Base-by-base conservation (phyloP, 768 basidiomycete genomes). In the Myochromella boudieri region DNA sequence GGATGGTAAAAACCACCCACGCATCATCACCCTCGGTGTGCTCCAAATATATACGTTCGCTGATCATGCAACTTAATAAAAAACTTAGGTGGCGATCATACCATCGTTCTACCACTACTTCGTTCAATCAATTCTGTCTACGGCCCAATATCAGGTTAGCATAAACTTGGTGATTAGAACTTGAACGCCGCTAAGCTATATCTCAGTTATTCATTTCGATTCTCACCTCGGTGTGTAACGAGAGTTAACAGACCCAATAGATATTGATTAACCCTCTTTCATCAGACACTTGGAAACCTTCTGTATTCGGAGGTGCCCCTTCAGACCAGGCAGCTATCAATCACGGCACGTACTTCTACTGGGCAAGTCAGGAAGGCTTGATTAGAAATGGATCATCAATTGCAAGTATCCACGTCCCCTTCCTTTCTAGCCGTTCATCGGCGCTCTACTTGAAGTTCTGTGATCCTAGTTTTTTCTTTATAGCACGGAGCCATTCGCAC, bases 331-430 rank as follows among this genome's bases (percentile, higher is more conserved):
- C 85, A 0, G 81, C 82, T 17, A 82, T 94, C 53, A 92, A 88
- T 50, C 91, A 94, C 49, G 91, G 91, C 10, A 91, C 88, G 2
- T 93, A 92, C 70, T 94, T 94, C 66, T 93, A 90, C 68, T 87
- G 87, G 78, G 92, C 92, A 0, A 83, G 82, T 49, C 78, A 85
- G 55, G 88, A 91, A 58, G 91, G 91, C 2, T 70, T 91, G 34
- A 84, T 95, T 52, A 75, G 73, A 56, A 86, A 88, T 49, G 86
- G 85, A 52, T 77, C 78, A 47, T 87, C 86, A 65, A 87, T 87
- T 82, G 87, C 85, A 87, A 87, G 86, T 87, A 56, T 77, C 24
- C 29, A 59, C 68, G 62, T 61, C 64, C 62, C 54, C 47, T 59
- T 34, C 18, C 14, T 29, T 8, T 29, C 8, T 29, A 34, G 6